Evolutionary conservation across 495 filamentous ascomycete genomes (phyloP), one percentile per base, ranked within the genome.

Genomic region (Podospora bellae-mahoneyi): DNA sequence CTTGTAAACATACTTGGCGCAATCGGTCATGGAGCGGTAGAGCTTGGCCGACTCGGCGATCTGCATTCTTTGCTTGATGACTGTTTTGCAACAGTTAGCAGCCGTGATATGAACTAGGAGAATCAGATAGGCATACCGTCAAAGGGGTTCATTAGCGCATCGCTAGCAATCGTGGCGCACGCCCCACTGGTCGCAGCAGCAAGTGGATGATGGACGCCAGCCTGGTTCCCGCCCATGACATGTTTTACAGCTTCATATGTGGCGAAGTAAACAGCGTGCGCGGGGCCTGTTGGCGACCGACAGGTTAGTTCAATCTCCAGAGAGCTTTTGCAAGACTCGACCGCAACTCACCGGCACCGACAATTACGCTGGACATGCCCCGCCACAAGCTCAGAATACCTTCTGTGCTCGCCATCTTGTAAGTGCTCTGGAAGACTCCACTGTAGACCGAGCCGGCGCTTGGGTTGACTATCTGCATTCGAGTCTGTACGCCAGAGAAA

Each of bases 51-150:
- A 98, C 69, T 94, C 90, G 71, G 97, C 92, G 65, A 99, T 90
- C 77, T 99, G 95, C 95, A 99, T 99, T 62, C 95, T 91, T 78
- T 99, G 95, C 81, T 99, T 99, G 84, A 99, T 95, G 39, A 99
- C 95, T 97, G 73, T 26, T 26, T 5, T 28, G 15, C 10, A 19
- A 44, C 34, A 23, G 60, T 15, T 15, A 64, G 64, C 69, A 73
- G 75, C 79, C 65, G 72, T 55, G 6, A 15, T 28, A 58, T 60
- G 44, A 26, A 4, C 39, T 59, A 19, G 15, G 10, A 27, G 39
- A 7, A 10, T 34, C 27, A 27, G 59, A 34, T 59, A n/a, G 58
- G 30, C 76, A 76, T 84, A 97, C 93, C 94, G 82, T 99, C 95
- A 78, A 99, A 99, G 32, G 95, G 95, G 78, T 98, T 99, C 95